Percentiles rank a stretch among this genome's conserved stretches.
Conservation (phyloP, 2,329 filamentous ascomycete species). For the Beauveria scarabaeidicola region DNA sequence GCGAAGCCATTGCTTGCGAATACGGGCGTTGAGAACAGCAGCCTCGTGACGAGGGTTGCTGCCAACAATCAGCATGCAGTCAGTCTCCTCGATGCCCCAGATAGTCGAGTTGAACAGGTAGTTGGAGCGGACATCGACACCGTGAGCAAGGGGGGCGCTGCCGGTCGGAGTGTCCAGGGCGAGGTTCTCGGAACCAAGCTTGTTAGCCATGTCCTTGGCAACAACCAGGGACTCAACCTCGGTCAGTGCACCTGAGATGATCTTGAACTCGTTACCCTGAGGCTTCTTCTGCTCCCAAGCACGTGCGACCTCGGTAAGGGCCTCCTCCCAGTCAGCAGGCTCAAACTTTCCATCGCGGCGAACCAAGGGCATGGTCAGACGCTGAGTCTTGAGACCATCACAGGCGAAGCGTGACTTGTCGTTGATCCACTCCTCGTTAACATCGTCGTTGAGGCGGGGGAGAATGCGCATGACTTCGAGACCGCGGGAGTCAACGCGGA, state of each 20-base stretch:
- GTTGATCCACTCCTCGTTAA: slow-evolving; percentile 99
- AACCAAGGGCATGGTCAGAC: slow-evolving; percentile 85
- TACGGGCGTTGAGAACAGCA: slow-evolving; percentile 88
- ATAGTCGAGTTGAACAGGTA: slow-evolving; percentile 97
- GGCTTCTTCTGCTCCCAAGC: slow-evolving; percentile 73
- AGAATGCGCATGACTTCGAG: slow-evolving; percentile 93
- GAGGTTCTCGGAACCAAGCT: slow-evolving; percentile 90
- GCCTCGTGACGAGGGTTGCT: slow-evolving; percentile 95
- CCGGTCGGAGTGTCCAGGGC: slow-evolving; percentile 85
- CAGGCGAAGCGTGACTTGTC: slow-evolving; percentile 96
- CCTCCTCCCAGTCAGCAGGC: slow-evolving; percentile 92
- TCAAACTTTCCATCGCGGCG: slow-evolving; percentile 85
- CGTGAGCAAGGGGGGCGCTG: slow-evolving; percentile 77
- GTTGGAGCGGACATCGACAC: slow-evolving; percentile 86
- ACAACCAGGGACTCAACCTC: slow-evolving; percentile 92
- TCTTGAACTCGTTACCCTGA: slow-evolving; percentile 92
- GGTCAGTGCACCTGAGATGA: slow-evolving; percentile 79
- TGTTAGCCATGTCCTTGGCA: slow-evolving; percentile 95
- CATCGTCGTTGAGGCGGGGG: slow-evolving; percentile 89
- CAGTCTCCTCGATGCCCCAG: slow-evolving; percentile 86
- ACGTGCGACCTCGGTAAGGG: slow-evolving; percentile 74
- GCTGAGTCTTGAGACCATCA: slow-evolving; percentile 92
- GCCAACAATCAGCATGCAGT: slow-evolving; percentile 83
- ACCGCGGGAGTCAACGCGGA: slow-evolving; percentile 85
- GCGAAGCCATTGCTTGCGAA: slow-evolving; percentile 94